A percentile compares a stretch with the other conserved stretches of the same genome.
These are phyloP conservation scores for Cercospora zeae-maydis DNA, from an alignment of 2,329 filamentous ascomycete genomes.

Conservation along the genomic window DNA sequence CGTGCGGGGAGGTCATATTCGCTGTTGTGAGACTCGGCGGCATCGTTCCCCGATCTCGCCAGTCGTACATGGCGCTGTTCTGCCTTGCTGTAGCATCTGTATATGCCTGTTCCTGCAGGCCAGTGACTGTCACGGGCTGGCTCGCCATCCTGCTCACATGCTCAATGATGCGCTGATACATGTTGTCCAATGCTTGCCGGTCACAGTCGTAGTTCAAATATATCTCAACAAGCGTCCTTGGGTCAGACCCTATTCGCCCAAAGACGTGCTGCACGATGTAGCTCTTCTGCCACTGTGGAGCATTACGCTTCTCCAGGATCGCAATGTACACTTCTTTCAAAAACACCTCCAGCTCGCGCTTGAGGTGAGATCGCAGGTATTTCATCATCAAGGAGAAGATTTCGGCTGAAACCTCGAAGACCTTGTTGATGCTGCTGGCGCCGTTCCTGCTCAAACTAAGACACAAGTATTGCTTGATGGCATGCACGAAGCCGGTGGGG, in stretches of 20 bases:
- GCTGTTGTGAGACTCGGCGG: slow-evolving; percentile 82
- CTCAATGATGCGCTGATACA: slow-evolving; percentile 91
- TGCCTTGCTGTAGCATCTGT: slow-evolving; percentile 68
- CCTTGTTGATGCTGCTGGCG: slow-evolving; percentile 82
- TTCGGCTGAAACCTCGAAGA: slow-evolving; percentile 94
- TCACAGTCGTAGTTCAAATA: slow-evolving; percentile 99
- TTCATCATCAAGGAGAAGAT: slow-evolving; percentile 98
- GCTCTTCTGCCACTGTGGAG: slow-evolving; percentile 85
- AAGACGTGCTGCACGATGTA: slow-evolving; percentile 79
- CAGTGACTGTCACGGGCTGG: slow-evolving; percentile 68
- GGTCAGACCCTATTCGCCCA: slow-evolving; percentile 78
- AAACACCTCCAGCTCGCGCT: slow-evolving; percentile 98
- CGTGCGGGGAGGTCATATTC: slow-evolving; percentile 55
- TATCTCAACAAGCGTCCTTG: slow-evolving; percentile 83
- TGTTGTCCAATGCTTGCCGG: slow-evolving; percentile 85
- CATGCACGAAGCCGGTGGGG: slow-evolving; percentile 85
- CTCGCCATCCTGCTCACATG: slow-evolving; percentile 86
- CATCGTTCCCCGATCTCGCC: slow-evolving; percentile 80
- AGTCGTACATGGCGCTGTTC: slow-evolving; percentile 55
- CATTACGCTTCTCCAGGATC: slow-evolving; percentile 81
- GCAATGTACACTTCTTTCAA: slow-evolving; percentile 95
- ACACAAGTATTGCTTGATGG: slow-evolving; percentile 94
- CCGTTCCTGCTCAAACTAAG: slow-evolving; percentile 93
- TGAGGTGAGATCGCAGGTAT: slow-evolving; percentile 87
- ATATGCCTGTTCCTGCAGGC: slow-evolving; percentile 78